These are phyloP conservation scores for Paxillus ammoniavirescens DNA, from an alignment of 768 basidiomycete species.

Conservation along the genomic window DNA sequence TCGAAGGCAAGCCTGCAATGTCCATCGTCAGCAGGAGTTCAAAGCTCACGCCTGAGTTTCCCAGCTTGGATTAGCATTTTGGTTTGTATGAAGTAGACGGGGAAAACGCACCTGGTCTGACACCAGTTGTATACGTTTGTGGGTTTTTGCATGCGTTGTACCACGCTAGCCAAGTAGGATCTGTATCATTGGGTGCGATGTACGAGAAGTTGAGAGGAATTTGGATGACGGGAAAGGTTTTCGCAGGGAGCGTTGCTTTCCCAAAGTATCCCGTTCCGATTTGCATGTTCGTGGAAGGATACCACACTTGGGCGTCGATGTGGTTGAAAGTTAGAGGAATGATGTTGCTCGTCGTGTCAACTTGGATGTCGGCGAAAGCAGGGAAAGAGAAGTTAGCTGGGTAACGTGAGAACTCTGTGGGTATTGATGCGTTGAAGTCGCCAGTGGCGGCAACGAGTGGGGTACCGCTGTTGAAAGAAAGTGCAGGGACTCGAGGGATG, in stretches of 20 bases:
- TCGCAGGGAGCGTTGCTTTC: slow-evolving; percentile 60
- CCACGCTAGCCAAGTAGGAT: slow-evolving; percentile 81
- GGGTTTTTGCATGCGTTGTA: slow-evolving; percentile 75
- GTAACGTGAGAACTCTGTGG: slow-evolving; percentile 63
- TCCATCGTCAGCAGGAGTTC: slow-evolving; percentile 62
- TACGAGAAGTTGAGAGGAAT: slow-evolving; percentile 87
- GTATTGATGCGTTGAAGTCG: slow-evolving; percentile 52
- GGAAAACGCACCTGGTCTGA: slow-evolving; percentile 54
- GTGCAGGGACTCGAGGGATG: slow-evolving; percentile 78
- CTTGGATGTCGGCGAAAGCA: slow-evolving; percentile 68
- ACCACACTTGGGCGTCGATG: slow-evolving; percentile 67
- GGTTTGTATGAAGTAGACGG: not conserved
- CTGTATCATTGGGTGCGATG: slow-evolving; percentile 71
- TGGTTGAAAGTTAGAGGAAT: slow-evolving; percentile 73
- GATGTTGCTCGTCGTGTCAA: slow-evolving; percentile 73
- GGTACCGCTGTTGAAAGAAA: slow-evolving; percentile 54
- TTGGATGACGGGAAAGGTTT: slow-evolving; percentile 57
- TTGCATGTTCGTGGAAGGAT: slow-evolving; percentile 59
- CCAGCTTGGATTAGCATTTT: slow-evolving; percentile 5
- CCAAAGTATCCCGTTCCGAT: slow-evolving; percentile 70
- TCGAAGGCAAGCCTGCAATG: slow-evolving; percentile 66
- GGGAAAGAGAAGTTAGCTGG: slow-evolving; percentile 93
- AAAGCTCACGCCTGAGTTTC: slow-evolving; percentile 50
- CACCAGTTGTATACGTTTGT: slow-evolving; percentile 45
- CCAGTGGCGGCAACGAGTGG: slow-evolving; percentile 66